Evolutionary conservation across 106 monocot genomes (phyloP).

Genomic region (Amphibolis antarctica): DNA sequence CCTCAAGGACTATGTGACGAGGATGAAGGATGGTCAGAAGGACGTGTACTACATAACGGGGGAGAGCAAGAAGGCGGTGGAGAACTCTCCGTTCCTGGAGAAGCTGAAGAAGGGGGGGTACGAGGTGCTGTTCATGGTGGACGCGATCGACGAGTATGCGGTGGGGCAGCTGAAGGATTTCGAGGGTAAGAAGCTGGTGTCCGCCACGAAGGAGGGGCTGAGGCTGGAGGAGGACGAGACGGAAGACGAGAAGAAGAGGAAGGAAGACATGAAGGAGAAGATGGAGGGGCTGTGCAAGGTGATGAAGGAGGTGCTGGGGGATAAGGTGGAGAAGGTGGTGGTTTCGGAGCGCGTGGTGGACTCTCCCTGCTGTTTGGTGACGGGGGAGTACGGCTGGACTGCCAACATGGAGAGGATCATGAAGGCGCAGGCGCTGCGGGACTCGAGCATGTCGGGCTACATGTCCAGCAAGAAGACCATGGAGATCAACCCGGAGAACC

Average conservation of each 20-base stretch:
- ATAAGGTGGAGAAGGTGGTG: conserved; percentile 26
- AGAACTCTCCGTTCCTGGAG: conserved; percentile 33
- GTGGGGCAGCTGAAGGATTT: conserved; percentile 22
- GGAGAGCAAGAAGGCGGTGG: conserved; percentile 34
- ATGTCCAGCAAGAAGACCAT: conserved; percentile 39
- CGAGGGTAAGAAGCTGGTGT: conserved; percentile 29
- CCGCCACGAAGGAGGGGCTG: conserved; percentile 29
- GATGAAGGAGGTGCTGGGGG: conserved; percentile 29
- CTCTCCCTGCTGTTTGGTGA: conserved; percentile 23
- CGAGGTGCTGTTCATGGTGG: conserved; percentile 31
- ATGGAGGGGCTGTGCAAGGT: conserved; percentile 31
- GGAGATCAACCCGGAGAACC: conserved; percentile 36
- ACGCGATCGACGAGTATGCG: conserved; percentile 33
- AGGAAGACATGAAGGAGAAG: conserved; percentile 19
- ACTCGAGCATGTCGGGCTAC: conserved; percentile 21
- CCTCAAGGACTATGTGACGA: conserved; percentile 22
- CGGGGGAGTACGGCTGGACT: conserved; percentile 23
- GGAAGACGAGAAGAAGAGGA: conserved; percentile 28
- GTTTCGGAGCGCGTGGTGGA: conserved; percentile 15
- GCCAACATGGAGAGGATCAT: conserved; percentile 29
- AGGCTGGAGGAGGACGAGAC: conserved; percentile 27
- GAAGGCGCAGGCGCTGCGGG: conserved; percentile 18
- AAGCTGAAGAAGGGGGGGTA: conserved; percentile 30
- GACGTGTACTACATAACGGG: conserved; percentile 38
- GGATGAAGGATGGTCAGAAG: conserved; percentile 27